A percentile compares a stretch with the other conserved stretches of the same genome.
These are phyloP conservation scores for Aspergillus pseudoviridinutans DNA, from an alignment of 2,329 filamentous ascomycete species.

Conservation along the genomic window DNA sequence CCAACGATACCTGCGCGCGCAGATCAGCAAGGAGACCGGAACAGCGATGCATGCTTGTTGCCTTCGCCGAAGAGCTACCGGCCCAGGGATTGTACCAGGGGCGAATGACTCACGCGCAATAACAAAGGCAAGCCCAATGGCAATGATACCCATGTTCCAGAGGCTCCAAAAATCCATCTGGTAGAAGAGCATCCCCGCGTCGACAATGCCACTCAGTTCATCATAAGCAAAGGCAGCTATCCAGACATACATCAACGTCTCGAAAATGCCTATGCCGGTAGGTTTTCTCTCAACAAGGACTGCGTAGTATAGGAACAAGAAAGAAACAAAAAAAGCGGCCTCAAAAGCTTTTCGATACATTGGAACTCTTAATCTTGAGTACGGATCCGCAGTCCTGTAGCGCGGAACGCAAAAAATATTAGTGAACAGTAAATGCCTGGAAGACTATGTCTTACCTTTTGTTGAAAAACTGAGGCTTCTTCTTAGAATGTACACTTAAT, in stretches of 20 bases:
- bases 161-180: constrained; percentile 77
- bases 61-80: neutral
- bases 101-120: constrained; percentile 59
- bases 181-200: constrained; percentile 84
- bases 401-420: constrained; percentile 1
- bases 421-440: constrained; percentile 1
- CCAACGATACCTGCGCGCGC: constrained; percentile 59
- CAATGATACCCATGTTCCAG: constrained; percentile 70
- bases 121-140: constrained; percentile 68
- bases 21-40: constrained; percentile 1
- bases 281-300: constrained; percentile 73
- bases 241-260: constrained; percentile 77
- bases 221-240: constrained; percentile 85
- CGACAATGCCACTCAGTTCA: constrained; percentile 76
- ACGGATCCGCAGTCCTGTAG: constrained; percentile 62
- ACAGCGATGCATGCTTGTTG: neutral
- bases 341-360: constrained; percentile 83
- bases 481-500: constrained; percentile 67
- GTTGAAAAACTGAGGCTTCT: constrained; percentile 74
- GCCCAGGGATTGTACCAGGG: constrained; percentile 1
- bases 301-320: constrained; percentile 78
- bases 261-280: constrained; percentile 61
- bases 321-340: constrained; percentile 72
- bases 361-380: constrained; percentile 72
- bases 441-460: constrained; percentile 33